A percentile compares a stretch with the other conserved stretches of the same genome.
Conservation (phyloP, 2,329 filamentous ascomycete genomes). For the Paecilomyces formosus region DNA sequence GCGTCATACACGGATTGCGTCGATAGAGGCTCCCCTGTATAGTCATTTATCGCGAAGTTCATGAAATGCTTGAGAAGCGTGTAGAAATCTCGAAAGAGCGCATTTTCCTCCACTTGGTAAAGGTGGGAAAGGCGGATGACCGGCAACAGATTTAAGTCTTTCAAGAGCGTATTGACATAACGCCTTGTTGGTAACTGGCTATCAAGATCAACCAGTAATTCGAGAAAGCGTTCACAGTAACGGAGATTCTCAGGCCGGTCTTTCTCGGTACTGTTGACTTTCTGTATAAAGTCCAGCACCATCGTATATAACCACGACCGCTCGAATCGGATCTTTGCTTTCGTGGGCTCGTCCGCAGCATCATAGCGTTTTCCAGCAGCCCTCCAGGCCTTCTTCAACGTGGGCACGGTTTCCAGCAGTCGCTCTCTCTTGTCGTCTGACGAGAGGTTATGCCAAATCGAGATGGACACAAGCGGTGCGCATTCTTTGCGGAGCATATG, state of each 20-base stretch:
- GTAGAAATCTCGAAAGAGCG: constrained; percentile 72
- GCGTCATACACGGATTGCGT: constrained; percentile 67
- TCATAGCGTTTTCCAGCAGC: constrained; percentile 81
- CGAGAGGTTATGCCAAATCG: constrained; percentile 89
- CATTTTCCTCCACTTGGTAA: constrained; percentile 66
- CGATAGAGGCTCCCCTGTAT: constrained; percentile 70
- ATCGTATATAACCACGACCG: constrained; percentile 88
- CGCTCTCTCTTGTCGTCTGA: constrained; percentile 66
- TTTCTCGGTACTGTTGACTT: constrained; percentile 52
- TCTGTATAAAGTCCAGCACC: constrained; percentile 70
- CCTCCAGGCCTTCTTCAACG: constrained; percentile 83
- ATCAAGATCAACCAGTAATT: constrained; percentile 82
- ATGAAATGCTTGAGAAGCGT: constrained; percentile 79
- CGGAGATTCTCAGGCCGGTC: constrained; percentile 53
- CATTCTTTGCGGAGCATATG: constrained; percentile 90
- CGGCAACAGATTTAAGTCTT: constrained; percentile 76
- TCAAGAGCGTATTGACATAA: constrained; percentile 82
- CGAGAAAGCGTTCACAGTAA: constrained; percentile 90
- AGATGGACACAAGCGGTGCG: constrained; percentile 87
- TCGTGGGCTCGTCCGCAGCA: constrained; percentile 68
- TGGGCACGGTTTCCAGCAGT: constrained; percentile 63
- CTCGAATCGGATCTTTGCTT: constrained; percentile 80
- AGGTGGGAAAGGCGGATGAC: constrained; percentile 71
- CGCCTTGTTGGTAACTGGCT: constrained; percentile 90
- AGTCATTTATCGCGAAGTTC: constrained; percentile 84